These are phyloP conservation scores for Stachybotrys chlorohalonatus DNA, from an alignment of 2,329 filamentous ascomycete genomes.

Conservation along the genomic window DNA sequence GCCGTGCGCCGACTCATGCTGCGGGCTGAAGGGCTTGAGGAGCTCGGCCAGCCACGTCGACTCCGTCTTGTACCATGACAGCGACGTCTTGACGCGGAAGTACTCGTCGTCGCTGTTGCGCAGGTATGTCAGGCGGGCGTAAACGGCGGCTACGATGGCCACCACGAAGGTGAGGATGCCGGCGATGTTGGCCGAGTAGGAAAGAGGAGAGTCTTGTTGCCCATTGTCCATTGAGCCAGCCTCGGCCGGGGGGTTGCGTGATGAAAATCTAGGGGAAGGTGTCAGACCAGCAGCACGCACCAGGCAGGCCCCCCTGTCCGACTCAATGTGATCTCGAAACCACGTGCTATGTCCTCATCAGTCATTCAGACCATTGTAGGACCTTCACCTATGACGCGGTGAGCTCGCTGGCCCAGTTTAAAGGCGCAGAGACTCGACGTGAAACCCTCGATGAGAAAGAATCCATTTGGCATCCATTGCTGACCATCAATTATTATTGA, in stretches of 20 bases:
- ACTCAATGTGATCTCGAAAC: too few species aligned
- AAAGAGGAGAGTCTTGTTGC: constrained; percentile 30
- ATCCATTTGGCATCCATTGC: too few species aligned
- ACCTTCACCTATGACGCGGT: too few species aligned
- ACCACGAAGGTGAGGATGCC: constrained; percentile 39
- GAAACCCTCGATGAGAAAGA: too few species aligned
- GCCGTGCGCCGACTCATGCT: constrained; percentile 12
- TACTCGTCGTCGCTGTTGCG: constrained; percentile 37
- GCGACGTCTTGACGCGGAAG: constrained; percentile 34
- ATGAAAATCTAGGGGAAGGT: neutral
- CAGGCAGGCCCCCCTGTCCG: too few species aligned
- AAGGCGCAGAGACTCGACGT: too few species aligned
- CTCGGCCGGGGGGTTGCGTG: neutral
- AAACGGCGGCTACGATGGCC: constrained; percentile 33
- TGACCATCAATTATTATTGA: too few species aligned
- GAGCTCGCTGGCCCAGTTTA: too few species aligned
- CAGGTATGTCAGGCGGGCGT: constrained; percentile 33
- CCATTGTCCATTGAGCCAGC: neutral
- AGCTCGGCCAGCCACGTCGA: constrained; percentile 35
- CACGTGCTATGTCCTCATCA: too few species aligned
- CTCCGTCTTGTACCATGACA: constrained; percentile 41
- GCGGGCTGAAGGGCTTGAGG: constrained; percentile 18
- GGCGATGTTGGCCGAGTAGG: constrained; percentile 31
- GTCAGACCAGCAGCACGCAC: too few species aligned
- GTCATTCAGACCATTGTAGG: too few species aligned